Conservation (phyloP, 2,329 filamentous ascomycete genomes). For the Aspergillus tubingensis region DNA sequence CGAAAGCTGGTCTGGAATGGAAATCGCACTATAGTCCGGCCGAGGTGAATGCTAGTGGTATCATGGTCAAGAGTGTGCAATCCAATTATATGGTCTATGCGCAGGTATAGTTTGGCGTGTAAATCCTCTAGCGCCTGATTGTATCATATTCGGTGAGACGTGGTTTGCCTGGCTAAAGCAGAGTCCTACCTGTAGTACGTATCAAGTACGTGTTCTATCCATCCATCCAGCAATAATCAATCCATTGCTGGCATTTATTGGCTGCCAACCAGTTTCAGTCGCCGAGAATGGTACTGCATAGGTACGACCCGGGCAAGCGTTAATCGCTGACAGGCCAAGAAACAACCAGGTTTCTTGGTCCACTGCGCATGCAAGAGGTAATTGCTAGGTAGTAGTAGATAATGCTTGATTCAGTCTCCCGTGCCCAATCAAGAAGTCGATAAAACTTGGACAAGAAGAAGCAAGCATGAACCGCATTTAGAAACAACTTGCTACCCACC, state of each 20-base stretch:
- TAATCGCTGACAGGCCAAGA: conserved; percentile 15
- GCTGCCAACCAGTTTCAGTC: not conserved
- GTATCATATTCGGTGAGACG: not conserved
- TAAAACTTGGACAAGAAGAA: not conserved
- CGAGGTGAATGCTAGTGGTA: not conserved
- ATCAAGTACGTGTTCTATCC: not conserved
- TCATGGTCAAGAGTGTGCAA: not conserved
- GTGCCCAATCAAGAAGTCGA: conserved; percentile 1
- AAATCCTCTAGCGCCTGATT: not conserved
- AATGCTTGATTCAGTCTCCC: conserved; percentile 20
- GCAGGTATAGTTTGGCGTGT: not conserved
- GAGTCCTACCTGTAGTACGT: not conserved
- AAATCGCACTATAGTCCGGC: not conserved
- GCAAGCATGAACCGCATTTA: not conserved
- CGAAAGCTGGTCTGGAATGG: not conserved
- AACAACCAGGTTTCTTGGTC: conserved; percentile 14
- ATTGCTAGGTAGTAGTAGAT: conserved; percentile 17
- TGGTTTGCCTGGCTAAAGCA: not conserved
- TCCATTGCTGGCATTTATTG: not conserved
- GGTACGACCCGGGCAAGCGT: not conserved
- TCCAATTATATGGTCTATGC: not conserved
- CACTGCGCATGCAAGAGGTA: conserved; percentile 7
- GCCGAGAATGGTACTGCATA: not conserved
- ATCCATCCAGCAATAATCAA: not conserved
- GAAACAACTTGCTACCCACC: not conserved